These are phyloP conservation scores for Paxillus involutus DNA, from an alignment of 768 basidiomycete genomes.

Conservation along the genomic window DNA sequence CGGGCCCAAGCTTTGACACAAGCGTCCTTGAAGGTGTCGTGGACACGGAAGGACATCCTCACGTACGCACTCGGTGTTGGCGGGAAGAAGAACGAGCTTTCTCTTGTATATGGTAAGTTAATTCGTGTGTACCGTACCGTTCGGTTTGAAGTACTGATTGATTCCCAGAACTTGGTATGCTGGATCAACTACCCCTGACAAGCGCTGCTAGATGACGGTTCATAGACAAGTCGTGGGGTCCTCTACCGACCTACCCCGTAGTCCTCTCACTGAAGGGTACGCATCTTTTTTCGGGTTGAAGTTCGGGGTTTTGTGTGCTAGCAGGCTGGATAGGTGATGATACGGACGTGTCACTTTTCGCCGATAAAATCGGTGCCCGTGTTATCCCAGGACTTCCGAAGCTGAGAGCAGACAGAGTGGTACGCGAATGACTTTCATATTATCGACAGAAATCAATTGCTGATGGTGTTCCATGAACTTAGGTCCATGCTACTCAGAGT, in stretches of 20 bases:
- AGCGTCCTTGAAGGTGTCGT: slow-evolving; percentile 54
- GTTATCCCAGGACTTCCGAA: slow-evolving; percentile 66
- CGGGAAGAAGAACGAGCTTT: slow-evolving; percentile 70
- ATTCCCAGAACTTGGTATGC: slow-evolving; percentile 51
- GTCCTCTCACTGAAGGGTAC: slow-evolving; percentile 70
- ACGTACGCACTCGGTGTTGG: slow-evolving; percentile 81
- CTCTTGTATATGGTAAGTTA: slow-evolving; percentile 67
- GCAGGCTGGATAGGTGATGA: slow-evolving; percentile 41
- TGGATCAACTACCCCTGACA: not conserved
- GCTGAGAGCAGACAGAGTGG: slow-evolving; percentile 68
- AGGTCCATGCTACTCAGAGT: slow-evolving; percentile 80
- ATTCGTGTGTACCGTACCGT: not conserved
- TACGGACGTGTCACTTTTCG: slow-evolving; percentile 71
- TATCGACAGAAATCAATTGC: not conserved
- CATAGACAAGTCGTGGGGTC: slow-evolving; percentile 65
- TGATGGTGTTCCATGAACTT: not conserved
- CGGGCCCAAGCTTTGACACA: not conserved
- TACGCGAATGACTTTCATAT: slow-evolving; percentile 32
- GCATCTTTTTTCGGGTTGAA: not conserved
- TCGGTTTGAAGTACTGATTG: not conserved
- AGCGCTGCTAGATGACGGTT: not conserved
- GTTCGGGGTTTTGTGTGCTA: not conserved
- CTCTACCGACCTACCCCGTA: slow-evolving; percentile 86
- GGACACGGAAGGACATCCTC: slow-evolving; percentile 84
- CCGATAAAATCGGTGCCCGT: slow-evolving; percentile 38